Base-by-base conservation (phyloP, 331 rosid genomes). In the Rosa hybrid region DNA sequence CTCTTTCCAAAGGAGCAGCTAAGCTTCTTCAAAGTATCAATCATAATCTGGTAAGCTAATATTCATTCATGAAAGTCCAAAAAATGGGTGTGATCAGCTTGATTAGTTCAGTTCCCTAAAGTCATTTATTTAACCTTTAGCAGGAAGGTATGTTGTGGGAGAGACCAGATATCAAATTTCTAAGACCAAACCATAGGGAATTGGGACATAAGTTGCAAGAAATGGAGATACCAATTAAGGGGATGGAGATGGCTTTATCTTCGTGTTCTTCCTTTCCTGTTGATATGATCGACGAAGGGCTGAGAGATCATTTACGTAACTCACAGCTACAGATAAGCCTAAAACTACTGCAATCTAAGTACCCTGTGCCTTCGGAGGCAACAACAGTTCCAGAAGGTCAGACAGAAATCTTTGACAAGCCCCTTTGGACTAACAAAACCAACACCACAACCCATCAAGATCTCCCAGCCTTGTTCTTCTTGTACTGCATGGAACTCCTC, bases 91-190 rank as follows among this genome's bases (percentile, higher is more conserved):
- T 12, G 10, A 44, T 63, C 16, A 25, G 12, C 4, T 45, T 11
- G 0, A 3, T 67, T 51, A 1, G 14, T 48, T 27, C 11, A 13
- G 12, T 74, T 38, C 1, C 4, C 18, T 14, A 48, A 57, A 18
- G 57, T 18, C 25, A 12, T 62, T 76, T 3, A 2, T 79, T 80
- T 80, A 23, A 21, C 46, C 39, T 68, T n/a, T 23, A 81, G 74
- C 90, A 95, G 96, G 90, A 81, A 67, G 94, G 90, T 12, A 25
- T 92, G 89, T 73, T 53, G 14, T 95, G 98, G 98, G 97, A 95
- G 80, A 81, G 84, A 63, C 94, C 88, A n/a, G 87, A 54, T 8
- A 75, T 46, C 46, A 84, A 39, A 71, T 16, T 85, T 46, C 79
- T 79, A 16, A 79, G 77, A 44, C 81, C 86, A 12, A 60, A 72